Evolutionary conservation across 1,284 basidiomycete genomes (phyloP).

Genomic region (Psilocybe mexicana): DNA sequence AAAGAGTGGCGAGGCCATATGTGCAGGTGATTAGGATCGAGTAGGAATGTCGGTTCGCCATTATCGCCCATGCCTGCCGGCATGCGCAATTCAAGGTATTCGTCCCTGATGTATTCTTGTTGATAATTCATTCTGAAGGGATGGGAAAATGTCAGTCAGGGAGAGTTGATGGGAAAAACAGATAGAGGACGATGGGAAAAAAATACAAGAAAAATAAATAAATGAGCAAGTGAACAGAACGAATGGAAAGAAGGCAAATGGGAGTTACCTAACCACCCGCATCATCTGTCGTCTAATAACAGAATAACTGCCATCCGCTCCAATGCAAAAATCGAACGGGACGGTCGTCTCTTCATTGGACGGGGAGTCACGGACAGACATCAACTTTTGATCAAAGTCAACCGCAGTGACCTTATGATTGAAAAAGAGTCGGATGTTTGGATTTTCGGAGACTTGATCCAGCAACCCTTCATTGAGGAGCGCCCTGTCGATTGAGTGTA

Average conservation of each 20-base stretch:
- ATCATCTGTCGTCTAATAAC: slow-evolving; percentile 87
- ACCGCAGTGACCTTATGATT: slow-evolving; percentile 75
- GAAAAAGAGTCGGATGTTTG: slow-evolving; percentile 75
- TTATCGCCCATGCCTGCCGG: slow-evolving; percentile 70
- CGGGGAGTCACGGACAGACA: slow-evolving; percentile 48
- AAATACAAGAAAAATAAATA: neutral
- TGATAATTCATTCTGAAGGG: slow-evolving; percentile 83
- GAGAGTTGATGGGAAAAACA: slow-evolving; percentile 32
- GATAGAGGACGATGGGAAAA: slow-evolving; percentile 14
- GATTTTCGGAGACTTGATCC: slow-evolving; percentile 61
- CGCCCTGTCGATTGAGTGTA: slow-evolving; percentile 91
- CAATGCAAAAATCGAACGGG: slow-evolving; percentile 82
- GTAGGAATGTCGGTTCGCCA: slow-evolving; percentile 69
- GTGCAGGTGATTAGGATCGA: slow-evolving; percentile 95
- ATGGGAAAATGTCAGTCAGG: slow-evolving; percentile 15
- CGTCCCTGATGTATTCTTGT: slow-evolving; percentile 93
- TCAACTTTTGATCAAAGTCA: slow-evolving; percentile 70
- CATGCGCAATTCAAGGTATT: slow-evolving; percentile 96
- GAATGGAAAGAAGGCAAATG: slow-evolving; percentile 17
- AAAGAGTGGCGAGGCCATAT: slow-evolving; percentile 99
- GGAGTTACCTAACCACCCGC: slow-evolving; percentile 78
- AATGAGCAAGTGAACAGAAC: slow-evolving; percentile 17
- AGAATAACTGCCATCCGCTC: slow-evolving; percentile 89
- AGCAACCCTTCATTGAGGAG: slow-evolving; percentile 88
- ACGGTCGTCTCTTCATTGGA: slow-evolving; percentile 46